Base-by-base conservation (phyloP, 179 eudicot genomes). In the Silene noctiflora region DNA sequence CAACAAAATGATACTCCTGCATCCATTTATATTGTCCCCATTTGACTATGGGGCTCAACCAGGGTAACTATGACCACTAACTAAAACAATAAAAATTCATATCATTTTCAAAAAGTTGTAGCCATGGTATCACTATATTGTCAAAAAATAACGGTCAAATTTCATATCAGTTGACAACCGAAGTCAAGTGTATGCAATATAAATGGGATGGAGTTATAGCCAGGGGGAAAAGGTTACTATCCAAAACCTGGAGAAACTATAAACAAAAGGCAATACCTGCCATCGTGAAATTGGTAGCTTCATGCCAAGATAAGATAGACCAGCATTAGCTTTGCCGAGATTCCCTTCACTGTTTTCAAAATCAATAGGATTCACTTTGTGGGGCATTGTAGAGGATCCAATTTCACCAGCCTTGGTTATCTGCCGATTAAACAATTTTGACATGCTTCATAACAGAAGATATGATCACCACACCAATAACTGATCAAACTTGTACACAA, bases 331-430 rank as follows among this genome's bases (percentile, higher is more conserved):
- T 75, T 84, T 81, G 55, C 96, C 97, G 83, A 93, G 96, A 83
- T 95, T 95, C 75, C 99, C 99, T 83, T 95, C 99, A 84, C 99
- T 95, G 46, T 95, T 95, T 81, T 95, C 99, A 81, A 92, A 95
- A 81, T 95, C 97, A 71, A 95, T 95, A 42, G 97, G 99, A 78
- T 95, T 95, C n/a, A 95, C 99, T 86, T 95, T 95, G 86, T 95
- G 97, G 39, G 97, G 99, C 97, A 95, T 95, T 75, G 99, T 93
- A 75, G 99, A 95, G 70, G 98, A 95, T 72, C 97, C 99, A 78
- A 94, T 85, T 85, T 95, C 99, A 61, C 96, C 97, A 72, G 95
- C 93, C 81, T 89, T 93, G 29, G 96, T 92, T 76, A 76, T 86
- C 99, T 94, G 86, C 81, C 73, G 29, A 79, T 56, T 51, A 64